These are phyloP conservation scores for Hypoxylon sp. DNA, from an alignment of 2,329 filamentous ascomycete genomes.

Conservation along the genomic window DNA sequence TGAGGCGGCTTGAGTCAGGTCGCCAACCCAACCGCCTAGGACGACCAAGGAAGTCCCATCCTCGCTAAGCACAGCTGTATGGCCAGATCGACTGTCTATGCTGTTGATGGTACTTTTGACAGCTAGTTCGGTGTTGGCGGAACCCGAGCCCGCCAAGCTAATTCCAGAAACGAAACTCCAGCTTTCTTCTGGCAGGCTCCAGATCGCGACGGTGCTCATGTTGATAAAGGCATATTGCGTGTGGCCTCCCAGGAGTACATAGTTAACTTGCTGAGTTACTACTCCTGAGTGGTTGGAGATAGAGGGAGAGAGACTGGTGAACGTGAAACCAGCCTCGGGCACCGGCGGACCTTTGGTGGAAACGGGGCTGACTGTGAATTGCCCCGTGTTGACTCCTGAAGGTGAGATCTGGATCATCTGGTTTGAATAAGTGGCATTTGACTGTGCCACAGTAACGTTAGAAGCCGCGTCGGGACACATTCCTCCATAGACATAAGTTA, in stretches of 20 bases:
- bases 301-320: constrained; percentile 79
- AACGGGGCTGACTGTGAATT: constrained; percentile 57
- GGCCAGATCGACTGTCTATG: constrained; percentile 87
- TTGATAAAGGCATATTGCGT: constrained; percentile 88
- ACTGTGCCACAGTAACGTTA: constrained; percentile 70
- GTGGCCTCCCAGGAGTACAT: constrained; percentile 87
- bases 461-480: constrained; percentile 78
- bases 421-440: constrained; percentile 81
- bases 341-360: constrained; percentile 73
- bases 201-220: constrained; percentile 91
- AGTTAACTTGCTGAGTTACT: constrained; percentile 80
- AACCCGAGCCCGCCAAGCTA: constrained; percentile 62
- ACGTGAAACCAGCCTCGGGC: constrained; percentile 87
- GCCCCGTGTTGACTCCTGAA: constrained; percentile 49
- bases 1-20: constrained; percentile 78
- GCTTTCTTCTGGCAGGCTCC: constrained; percentile 85
- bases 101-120: constrained; percentile 58
- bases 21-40: constrained; percentile 92
- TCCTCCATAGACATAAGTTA: constrained; percentile 84
- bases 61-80: constrained; percentile 83
- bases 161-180: constrained; percentile 80
- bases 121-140: constrained; percentile 68
- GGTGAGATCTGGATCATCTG: constrained; percentile 78
- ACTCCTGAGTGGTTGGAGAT: constrained; percentile 75
- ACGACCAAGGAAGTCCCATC: constrained; percentile 84